phyloP scores from a whole-genome alignment of 2,329 filamentous ascomycete species.

The Aspergillus ochraceoroseus region DNA sequence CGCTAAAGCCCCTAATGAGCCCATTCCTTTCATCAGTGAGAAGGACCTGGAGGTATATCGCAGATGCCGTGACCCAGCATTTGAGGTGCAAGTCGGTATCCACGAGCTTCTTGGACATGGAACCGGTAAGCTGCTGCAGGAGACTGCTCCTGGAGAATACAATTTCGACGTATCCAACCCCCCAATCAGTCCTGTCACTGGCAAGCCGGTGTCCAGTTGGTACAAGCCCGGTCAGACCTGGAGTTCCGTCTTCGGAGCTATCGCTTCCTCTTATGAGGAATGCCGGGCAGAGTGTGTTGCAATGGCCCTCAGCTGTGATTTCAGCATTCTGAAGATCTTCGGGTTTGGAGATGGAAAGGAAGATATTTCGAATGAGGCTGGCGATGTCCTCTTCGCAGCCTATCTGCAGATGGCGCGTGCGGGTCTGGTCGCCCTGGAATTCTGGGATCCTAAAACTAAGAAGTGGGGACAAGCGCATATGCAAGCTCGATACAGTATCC shows the following conservation, averaged over 20 bases:
- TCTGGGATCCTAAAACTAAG: slow-evolving; percentile 84
- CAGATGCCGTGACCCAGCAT: slow-evolving; percentile 78
- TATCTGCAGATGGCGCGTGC: slow-evolving; percentile 93
- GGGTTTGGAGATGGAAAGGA: slow-evolving; percentile 74
- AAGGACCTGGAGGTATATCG: slow-evolving; percentile 72
- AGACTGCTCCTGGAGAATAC: slow-evolving; percentile 72
- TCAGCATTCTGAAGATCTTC: slow-evolving; percentile 82
- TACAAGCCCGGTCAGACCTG: slow-evolving; percentile 96
- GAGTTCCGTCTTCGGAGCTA: slow-evolving; percentile 83
- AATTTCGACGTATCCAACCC: slow-evolving; percentile 85
- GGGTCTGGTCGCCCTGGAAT: slow-evolving; percentile 82
- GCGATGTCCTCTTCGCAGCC: slow-evolving; percentile 78
- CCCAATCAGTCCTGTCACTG: slow-evolving; percentile 72
- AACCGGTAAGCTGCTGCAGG: slow-evolving; percentile 88
- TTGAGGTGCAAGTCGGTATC: slow-evolving; percentile 92
- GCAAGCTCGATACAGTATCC: slow-evolving; percentile 83
- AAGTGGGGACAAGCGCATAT: slow-evolving; percentile 95
- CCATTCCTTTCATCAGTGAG: slow-evolving; percentile 81
- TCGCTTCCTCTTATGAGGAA: slow-evolving; percentile 87
- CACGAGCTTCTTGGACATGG: slow-evolving; percentile 87
- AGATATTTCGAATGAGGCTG: slow-evolving; percentile 70
- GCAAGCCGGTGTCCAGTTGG: slow-evolving; percentile 74
- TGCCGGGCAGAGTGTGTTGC: slow-evolving; percentile 91
- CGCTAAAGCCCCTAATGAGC: slow-evolving; percentile 87
- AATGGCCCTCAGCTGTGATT: slow-evolving; percentile 86